Conservation (phyloP, 345 rosid species). For the Trapa incisa region DNA sequence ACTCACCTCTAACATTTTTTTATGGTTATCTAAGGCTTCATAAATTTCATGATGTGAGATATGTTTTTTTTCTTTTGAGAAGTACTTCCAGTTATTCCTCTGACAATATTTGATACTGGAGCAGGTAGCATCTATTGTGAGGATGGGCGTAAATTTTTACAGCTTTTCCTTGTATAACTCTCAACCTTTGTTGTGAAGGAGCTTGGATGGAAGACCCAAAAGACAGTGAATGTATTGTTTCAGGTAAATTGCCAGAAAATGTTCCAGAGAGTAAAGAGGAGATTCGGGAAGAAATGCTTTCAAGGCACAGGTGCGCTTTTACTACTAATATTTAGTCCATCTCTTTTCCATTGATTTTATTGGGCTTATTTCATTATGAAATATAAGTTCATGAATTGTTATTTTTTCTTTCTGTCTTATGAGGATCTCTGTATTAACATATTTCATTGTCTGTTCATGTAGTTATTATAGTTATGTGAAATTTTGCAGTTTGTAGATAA, state of each 20-base stretch:
- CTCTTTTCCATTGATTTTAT: background rate
- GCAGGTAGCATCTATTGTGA: background rate
- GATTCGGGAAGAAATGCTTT: slow-evolving; percentile 50
- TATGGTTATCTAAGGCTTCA: background rate
- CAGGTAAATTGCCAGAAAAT: slow-evolving; percentile 14
- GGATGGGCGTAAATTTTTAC: background rate
- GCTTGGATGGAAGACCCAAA: slow-evolving; percentile 27
- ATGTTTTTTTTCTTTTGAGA: background rate
- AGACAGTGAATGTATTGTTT: slow-evolving; percentile 13
- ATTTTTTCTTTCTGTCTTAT: background rate
- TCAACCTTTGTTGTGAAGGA: background rate
- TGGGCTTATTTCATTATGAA: background rate
- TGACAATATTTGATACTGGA: background rate
- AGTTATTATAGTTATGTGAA: background rate
- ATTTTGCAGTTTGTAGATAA: background rate
- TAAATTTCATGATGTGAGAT: background rate
- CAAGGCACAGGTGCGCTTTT: slow-evolving; percentile 42
- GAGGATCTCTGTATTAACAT: background rate
- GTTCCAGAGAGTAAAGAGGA: slow-evolving; percentile 24
- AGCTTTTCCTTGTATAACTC: background rate
- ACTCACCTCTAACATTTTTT: no score
- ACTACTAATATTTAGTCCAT: background rate
- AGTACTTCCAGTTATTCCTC: background rate
- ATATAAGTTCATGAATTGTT: background rate
- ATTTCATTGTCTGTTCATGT: background rate